phyloP scores from a whole-genome alignment of 176 grass and related monocot genomes.

The Elymus sibiricus region DNA sequence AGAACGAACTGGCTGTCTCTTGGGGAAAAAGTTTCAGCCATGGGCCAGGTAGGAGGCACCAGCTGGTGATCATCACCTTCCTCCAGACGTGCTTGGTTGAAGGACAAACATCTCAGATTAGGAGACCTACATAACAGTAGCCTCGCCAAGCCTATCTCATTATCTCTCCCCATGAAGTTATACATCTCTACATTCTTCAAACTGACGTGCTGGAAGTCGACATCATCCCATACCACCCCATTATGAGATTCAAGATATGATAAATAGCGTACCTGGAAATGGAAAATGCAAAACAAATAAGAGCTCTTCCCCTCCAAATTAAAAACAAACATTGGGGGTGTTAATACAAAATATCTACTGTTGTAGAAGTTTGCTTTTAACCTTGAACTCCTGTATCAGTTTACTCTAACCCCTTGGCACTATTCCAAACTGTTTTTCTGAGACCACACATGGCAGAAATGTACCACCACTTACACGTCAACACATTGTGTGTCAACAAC shows the following conservation, averaged over 20 bases:
- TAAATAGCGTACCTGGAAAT: not conserved
- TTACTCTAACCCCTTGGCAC: not conserved
- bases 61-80: not conserved
- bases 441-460: not conserved
- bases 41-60: not conserved
- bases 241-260: not conserved
- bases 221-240: not conserved
- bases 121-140: not conserved
- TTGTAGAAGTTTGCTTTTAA: not conserved
- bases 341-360: not conserved
- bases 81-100: not conserved
- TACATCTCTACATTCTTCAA: conserved; percentile 10
- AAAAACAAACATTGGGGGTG: not conserved
- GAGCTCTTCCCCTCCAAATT: not conserved
- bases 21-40: not conserved
- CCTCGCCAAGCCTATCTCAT: not conserved
- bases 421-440: not conserved
- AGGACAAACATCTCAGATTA: not conserved
- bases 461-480: not conserved
- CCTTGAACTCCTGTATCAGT: not conserved
- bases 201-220: not conserved
- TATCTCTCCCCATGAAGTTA: conserved; percentile 17
- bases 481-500: not conserved
- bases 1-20: not conserved
- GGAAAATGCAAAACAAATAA: not conserved